A percentile compares a stretch with the other conserved stretches of the same genome.
These are phyloP conservation scores for Oryza punctata DNA, from an alignment of 176 grass and related monocot species.

Conservation along the genomic window DNA sequence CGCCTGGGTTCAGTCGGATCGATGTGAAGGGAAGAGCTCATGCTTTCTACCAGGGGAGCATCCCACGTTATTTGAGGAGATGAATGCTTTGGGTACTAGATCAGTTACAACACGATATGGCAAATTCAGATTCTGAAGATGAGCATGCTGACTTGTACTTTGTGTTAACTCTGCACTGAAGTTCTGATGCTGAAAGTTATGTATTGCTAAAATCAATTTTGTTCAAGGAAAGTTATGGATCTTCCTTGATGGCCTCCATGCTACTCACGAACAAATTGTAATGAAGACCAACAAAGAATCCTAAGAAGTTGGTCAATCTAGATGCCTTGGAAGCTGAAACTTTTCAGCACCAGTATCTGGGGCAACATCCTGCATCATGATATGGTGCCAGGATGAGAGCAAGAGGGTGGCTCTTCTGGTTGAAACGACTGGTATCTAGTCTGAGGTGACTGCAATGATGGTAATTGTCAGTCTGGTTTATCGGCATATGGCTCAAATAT, in stretches of 20 bases:
- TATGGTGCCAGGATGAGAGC: neutral
- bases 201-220: neutral
- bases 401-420: neutral
- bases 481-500: neutral
- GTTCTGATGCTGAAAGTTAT: neutral
- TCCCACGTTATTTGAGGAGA: constrained; percentile 32
- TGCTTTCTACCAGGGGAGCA: constrained; percentile 60
- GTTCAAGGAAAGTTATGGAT: neutral
- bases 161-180: neutral
- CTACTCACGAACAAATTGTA: neutral
- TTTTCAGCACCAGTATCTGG: neutral
- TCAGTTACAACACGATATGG: constrained; percentile 37
- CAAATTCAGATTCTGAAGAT: constrained; percentile 24
- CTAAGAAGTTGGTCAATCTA: neutral
- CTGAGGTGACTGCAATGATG: neutral
- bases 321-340: constrained; percentile 2
- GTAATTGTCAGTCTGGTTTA: neutral
- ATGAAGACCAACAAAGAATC: neutral
- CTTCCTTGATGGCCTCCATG: neutral
- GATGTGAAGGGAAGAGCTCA: constrained; percentile 51
- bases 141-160: neutral
- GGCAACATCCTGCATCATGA: neutral
- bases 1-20: constrained; percentile 60
- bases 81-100: constrained; percentile 46
- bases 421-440: neutral